These are phyloP conservation scores for Beauveria australis DNA, from an alignment of 2,329 filamentous ascomycete species.

Conservation along the genomic window DNA sequence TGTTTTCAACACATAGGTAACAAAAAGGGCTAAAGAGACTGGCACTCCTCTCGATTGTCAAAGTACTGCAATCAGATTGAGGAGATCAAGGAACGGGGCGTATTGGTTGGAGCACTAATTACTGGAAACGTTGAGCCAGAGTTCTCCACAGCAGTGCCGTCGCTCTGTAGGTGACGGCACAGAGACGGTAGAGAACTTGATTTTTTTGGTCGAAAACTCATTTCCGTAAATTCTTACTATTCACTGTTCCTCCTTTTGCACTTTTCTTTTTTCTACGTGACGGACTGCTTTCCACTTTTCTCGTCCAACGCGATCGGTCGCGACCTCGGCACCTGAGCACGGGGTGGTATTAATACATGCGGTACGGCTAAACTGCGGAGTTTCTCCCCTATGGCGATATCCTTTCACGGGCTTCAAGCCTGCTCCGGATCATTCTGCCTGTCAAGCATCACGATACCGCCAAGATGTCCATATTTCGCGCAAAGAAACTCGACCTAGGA, in stretches of 20 bases:
- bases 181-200: too few relatives aligned
- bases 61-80: background rate
- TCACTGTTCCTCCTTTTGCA: too few relatives aligned
- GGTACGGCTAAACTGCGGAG: background rate
- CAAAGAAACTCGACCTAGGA: constrained; percentile 83
- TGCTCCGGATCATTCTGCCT: background rate
- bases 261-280: too few relatives aligned
- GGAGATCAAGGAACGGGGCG: background rate
- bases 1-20: background rate
- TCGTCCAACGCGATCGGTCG: too few relatives aligned
- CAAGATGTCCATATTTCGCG: constrained; percentile 75
- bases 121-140: background rate
- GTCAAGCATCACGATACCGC: constrained; percentile 14
- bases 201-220: too few relatives aligned
- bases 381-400: background rate
- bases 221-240: too few relatives aligned
- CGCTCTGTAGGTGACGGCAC: too few relatives aligned
- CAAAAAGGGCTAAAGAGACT: background rate
- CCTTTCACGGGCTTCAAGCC: background rate
- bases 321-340: background rate
- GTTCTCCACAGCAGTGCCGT: too few relatives aligned
- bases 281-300: too few relatives aligned
- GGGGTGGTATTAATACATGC: too few relatives aligned
- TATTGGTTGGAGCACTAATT: background rate
- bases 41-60: background rate